Percentiles rank a stretch among this genome's conserved stretches.
These are phyloP conservation scores for Quambalaria eucalypti DNA, from an alignment of 1,284 basidiomycete genomes.

Conservation along the genomic window DNA sequence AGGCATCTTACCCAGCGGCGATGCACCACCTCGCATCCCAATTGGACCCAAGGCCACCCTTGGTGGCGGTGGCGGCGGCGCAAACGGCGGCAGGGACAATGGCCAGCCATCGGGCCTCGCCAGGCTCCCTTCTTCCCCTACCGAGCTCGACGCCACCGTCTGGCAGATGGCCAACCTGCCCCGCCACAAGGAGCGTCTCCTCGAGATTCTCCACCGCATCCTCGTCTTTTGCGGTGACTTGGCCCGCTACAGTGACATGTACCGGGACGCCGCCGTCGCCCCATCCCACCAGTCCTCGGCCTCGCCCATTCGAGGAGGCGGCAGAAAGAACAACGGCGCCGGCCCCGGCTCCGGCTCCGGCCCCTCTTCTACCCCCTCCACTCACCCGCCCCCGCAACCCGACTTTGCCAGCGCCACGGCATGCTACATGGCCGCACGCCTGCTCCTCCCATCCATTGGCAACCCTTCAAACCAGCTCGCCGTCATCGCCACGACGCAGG, in stretches of 20 bases:
- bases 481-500: conserved; percentile 74
- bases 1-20: not conserved
- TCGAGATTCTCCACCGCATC: conserved; percentile 66
- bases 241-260: conserved; percentile 82
- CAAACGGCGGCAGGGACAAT: not conserved
- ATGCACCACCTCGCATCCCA: conserved; percentile 25
- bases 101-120: conserved; percentile 6
- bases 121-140: conserved; percentile 3
- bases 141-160: conserved; percentile 13
- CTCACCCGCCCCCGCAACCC: not conserved
- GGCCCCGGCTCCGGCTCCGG: not conserved
- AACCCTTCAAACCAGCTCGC: conserved; percentile 92
- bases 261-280: conserved; percentile 38
- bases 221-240: conserved; percentile 88
- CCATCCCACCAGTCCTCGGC: not conserved
- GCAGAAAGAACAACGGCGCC: not conserved
- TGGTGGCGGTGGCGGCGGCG: not conserved
- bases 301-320: not conserved
- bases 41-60: conserved; percentile 10
- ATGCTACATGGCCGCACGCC: conserved; percentile 38
- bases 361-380: not conserved
- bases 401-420: conserved; percentile 31
- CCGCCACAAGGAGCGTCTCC: conserved; percentile 22
- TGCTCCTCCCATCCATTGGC: conserved; percentile 36
- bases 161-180: conserved; percentile 21